phyloP scores from a whole-genome alignment of 345 rosid genomes.

The Turnera subulata region DNA sequence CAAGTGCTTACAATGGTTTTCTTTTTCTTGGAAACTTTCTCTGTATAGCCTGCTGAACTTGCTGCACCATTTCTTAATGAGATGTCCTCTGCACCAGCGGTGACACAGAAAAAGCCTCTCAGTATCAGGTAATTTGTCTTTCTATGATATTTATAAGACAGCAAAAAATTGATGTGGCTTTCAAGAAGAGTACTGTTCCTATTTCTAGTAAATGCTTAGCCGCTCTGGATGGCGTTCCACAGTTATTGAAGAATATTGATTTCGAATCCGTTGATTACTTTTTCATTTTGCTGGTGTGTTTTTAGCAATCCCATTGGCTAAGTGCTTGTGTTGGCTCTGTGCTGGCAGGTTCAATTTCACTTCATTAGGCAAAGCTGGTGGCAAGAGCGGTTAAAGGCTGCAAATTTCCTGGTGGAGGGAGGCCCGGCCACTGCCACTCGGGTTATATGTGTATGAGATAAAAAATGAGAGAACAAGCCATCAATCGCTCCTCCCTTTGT shows the following conservation, averaged over 20 bases:
- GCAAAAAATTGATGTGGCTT: not conserved
- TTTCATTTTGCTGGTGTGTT: not conserved
- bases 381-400: conserved; percentile 28
- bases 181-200: too few relatives aligned
- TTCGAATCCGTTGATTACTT: too few relatives aligned
- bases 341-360: conserved; percentile 90
- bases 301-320: too few relatives aligned
- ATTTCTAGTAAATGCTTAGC: too few relatives aligned
- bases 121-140: conserved; percentile 47
- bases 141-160: not conserved
- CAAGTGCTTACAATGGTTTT: not conserved
- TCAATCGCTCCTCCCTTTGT: not conserved
- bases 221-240: too few relatives aligned
- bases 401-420: not conserved
- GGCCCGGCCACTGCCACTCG: not conserved
- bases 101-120: conserved; percentile 57
- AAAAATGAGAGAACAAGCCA: not conserved
- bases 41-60: conserved; percentile 54
- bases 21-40: conserved; percentile 8
- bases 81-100: conserved; percentile 34
- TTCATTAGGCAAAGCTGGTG: conserved; percentile 55
- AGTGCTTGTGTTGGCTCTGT: conserved; percentile 1
- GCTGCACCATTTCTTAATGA: conserved; percentile 24
- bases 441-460: not conserved
- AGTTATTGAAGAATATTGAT: not conserved